Evolutionary conservation across 352 stramenopile species (phyloP).

Genomic region (Globisporangium barbulae): DNA sequence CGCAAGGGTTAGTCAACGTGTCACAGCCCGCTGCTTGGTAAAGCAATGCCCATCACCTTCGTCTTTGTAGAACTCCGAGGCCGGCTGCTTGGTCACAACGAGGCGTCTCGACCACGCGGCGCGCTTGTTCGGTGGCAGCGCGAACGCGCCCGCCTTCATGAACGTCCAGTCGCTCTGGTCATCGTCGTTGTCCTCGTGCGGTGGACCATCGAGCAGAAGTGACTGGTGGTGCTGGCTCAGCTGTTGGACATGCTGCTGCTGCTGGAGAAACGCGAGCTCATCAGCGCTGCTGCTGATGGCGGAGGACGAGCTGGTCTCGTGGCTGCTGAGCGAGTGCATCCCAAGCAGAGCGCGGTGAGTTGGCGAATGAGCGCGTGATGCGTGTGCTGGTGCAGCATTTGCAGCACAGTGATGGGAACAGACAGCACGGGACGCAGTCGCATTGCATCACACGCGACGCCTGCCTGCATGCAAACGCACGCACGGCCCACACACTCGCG

Average conservation of each 20-base stretch:
- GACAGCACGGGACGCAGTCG: neutral
- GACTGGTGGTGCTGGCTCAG: slow-evolving; percentile 2
- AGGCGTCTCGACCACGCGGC: slow-evolving; percentile 63
- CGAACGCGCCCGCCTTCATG: slow-evolving; percentile 12
- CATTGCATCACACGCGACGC: neutral
- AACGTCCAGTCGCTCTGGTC: slow-evolving; percentile 18
- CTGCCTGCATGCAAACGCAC: neutral
- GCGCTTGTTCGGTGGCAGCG: slow-evolving; percentile 24
- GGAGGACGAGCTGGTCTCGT: slow-evolving; percentile 18
- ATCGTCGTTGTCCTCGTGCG: slow-evolving; percentile 1
- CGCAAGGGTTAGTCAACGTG: neutral
- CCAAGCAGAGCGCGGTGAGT: slow-evolving; percentile 15
- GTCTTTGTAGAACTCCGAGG: slow-evolving; percentile 88
- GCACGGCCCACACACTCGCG: neutral
- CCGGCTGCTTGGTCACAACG: slow-evolving; percentile 83
- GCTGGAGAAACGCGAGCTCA: slow-evolving; percentile 14
- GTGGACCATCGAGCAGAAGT: neutral
- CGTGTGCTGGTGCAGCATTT: neutral
- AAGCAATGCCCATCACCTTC: slow-evolving; percentile 33
- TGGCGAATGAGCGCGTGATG: slow-evolving; percentile 11
- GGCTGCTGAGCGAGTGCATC: slow-evolving; percentile 8
- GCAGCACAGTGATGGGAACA: neutral
- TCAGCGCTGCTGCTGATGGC: slow-evolving; percentile 8
- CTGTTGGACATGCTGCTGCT: neutral
- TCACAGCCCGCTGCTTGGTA: neutral